Conservation (phyloP, 345 rosid species). For the Lepidium didymum region DNA sequence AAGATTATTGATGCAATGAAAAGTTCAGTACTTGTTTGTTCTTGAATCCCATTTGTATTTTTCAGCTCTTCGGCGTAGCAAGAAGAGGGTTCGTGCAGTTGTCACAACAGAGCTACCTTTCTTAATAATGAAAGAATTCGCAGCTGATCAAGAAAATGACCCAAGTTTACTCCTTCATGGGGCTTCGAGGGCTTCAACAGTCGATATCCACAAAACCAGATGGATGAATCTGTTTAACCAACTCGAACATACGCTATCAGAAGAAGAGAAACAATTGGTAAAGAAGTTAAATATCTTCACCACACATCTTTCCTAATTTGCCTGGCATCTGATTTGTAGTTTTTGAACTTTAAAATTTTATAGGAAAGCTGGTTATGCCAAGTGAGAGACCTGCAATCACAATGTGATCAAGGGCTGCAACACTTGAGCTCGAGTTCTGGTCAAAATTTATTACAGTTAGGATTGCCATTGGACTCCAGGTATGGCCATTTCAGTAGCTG, state of each 20-base stretch:
- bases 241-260: constrained; percentile 65
- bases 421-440: constrained; percentile 34
- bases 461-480: constrained; percentile 28
- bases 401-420: constrained; percentile 75
- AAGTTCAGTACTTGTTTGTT: not conserved
- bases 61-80: constrained; percentile 85
- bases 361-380: constrained; percentile 78
- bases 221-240: constrained; percentile 69
- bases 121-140: constrained; percentile 64
- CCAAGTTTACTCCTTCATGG: constrained; percentile 30
- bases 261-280: constrained; percentile 90
- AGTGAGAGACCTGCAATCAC: constrained; percentile 66
- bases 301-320: not conserved
- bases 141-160: constrained; percentile 44
- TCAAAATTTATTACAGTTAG: constrained; percentile 36
- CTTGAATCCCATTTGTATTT: constrained; percentile 14
- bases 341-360: constrained; percentile 12
- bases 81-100: constrained; percentile 75
- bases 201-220: constrained; percentile 53
- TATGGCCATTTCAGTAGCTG: constrained; percentile 23
- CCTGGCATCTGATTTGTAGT: constrained; percentile 5
- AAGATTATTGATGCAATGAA: not conserved
- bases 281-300: constrained; percentile 20
- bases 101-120: constrained; percentile 70
- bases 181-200: constrained; percentile 19